phyloP scores from a whole-genome alignment of 352 stramenopile species.

The Phytophthora palmivora region DNA sequence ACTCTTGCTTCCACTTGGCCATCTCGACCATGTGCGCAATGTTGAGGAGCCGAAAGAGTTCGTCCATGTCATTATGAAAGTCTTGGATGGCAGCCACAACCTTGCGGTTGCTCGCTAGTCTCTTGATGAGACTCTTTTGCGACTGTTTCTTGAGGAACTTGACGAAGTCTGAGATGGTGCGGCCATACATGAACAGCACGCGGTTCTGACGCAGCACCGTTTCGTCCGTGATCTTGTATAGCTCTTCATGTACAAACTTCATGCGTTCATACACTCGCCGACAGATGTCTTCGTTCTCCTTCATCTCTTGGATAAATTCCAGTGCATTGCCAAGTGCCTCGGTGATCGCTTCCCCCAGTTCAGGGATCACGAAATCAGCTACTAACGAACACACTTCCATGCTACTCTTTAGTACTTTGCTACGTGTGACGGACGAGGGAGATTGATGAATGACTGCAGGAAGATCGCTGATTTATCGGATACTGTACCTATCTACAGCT shows the following conservation, averaged over 20 bases:
- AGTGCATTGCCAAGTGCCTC: constrained; percentile 37
- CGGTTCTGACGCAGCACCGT: constrained; percentile 41
- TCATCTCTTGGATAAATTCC: constrained; percentile 38
- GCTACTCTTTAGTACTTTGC: not conserved
- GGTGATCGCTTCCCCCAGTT: constrained; percentile 40
- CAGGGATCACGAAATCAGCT: constrained; percentile 46
- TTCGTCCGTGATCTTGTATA: constrained; percentile 47
- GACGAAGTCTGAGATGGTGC: constrained; percentile 43
- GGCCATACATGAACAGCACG: constrained; percentile 45
- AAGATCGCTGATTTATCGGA: constrained; percentile 1
- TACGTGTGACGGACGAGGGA: not conserved
- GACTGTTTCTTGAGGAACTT: constrained; percentile 28
- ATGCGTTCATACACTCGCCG: constrained; percentile 34
- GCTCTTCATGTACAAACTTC: constrained; percentile 42
- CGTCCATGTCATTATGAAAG: constrained; percentile 40
- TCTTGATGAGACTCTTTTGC: constrained; percentile 27
- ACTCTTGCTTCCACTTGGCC: constrained; percentile 34
- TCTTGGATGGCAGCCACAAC: constrained; percentile 26
- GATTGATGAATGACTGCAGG: constrained; percentile 5
- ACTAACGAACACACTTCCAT: constrained; percentile 25
- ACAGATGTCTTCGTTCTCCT: constrained; percentile 43
- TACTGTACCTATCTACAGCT: not conserved
- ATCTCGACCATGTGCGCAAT: constrained; percentile 34
- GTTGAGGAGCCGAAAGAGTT: constrained; percentile 39
- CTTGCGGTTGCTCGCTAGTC: constrained; percentile 36